These are phyloP conservation scores for Syzygium syzygioides DNA, from an alignment of 441 rosid species.

Conservation along the genomic window DNA sequence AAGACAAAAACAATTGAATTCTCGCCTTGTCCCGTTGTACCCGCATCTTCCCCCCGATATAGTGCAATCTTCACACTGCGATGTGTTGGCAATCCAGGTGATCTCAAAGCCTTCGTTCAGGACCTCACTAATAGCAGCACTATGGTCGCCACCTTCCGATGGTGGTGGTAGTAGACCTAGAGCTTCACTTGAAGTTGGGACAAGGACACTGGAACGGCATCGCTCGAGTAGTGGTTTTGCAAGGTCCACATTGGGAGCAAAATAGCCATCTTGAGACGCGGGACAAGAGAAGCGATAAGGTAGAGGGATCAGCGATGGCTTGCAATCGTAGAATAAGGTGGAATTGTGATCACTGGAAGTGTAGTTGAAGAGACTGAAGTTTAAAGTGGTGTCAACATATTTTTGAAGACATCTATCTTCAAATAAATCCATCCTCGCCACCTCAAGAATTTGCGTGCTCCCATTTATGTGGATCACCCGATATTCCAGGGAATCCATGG, in stretches of 20 bases:
- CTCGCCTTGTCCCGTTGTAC: fast-evolving
- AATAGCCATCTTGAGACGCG: too few species aligned
- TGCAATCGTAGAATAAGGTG: not conserved
- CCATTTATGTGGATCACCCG: too few species aligned
- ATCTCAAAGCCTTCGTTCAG: not conserved
- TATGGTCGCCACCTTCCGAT: too few species aligned
- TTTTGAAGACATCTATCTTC: not conserved
- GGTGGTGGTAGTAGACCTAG: too few species aligned
- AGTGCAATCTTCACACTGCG: not conserved
- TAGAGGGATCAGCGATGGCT: too few species aligned
- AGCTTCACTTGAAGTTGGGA: fast-evolving
- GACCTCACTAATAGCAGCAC: fast-evolving
- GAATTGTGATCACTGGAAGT: not conserved
- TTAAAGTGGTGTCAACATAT: not conserved
- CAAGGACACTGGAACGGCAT: too few species aligned
- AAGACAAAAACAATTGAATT: not conserved
- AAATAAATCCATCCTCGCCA: not conserved
- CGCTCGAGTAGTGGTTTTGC: too few species aligned
- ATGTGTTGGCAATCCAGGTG: not conserved
- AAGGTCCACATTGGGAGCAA: too few species aligned
- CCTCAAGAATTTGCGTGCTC: too few species aligned
- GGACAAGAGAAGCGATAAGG: not conserved
- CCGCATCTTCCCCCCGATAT: not conserved
- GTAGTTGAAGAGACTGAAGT: not conserved
- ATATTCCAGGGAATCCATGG: too few species aligned